Percentiles rank a stretch among this genome's conserved stretches.
These are phyloP conservation scores for Calonectria hongkongensis DNA, from an alignment of 2,329 filamentous ascomycete genomes.

Conservation along the genomic window DNA sequence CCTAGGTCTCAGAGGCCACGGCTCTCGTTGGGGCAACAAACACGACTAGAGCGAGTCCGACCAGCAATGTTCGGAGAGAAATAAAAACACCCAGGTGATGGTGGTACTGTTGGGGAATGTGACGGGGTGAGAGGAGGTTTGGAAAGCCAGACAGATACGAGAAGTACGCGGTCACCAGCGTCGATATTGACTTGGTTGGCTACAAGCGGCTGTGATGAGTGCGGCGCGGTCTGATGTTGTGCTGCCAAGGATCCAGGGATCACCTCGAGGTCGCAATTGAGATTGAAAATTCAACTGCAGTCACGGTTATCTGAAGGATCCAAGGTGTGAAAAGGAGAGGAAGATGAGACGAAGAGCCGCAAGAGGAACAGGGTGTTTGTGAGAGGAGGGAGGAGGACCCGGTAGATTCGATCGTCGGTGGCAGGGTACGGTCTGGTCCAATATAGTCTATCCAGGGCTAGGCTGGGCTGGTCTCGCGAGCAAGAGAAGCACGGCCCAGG, in stretches of 20 bases:
- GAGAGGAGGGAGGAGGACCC: slow-evolving; percentile 17
- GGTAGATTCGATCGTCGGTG: slow-evolving; percentile 33
- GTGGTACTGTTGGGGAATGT: not conserved
- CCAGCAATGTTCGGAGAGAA: not conserved
- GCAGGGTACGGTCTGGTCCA: slow-evolving; percentile 30
- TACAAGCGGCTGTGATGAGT: not conserved
- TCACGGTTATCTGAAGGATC: slow-evolving; percentile 20
- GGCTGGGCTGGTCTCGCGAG: slow-evolving; percentile 29
- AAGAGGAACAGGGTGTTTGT: slow-evolving; percentile 16
- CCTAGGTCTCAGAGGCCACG: slow-evolving; percentile 24
- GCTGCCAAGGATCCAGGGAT: not conserved
- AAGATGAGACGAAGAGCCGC: not conserved
- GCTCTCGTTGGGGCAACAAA: not conserved
- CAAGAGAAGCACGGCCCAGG: slow-evolving; percentile 25
- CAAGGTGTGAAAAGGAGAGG: not conserved
- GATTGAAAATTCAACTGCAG: slow-evolving; percentile 18
- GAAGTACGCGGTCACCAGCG: not conserved
- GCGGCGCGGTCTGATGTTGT: slow-evolving; percentile 4
- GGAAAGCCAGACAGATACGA: slow-evolving; percentile 19
- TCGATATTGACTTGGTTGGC: slow-evolving; percentile 17
- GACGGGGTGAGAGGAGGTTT: not conserved
- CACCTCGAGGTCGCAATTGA: slow-evolving; percentile 27
- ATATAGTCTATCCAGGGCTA: slow-evolving; percentile 19
- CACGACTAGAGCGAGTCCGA: not conserved
- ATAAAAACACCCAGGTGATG: not conserved